Evolutionary conservation across 2,329 filamentous ascomycete species (phyloP).

Genomic region (Fusarium duplospermum): DNA sequence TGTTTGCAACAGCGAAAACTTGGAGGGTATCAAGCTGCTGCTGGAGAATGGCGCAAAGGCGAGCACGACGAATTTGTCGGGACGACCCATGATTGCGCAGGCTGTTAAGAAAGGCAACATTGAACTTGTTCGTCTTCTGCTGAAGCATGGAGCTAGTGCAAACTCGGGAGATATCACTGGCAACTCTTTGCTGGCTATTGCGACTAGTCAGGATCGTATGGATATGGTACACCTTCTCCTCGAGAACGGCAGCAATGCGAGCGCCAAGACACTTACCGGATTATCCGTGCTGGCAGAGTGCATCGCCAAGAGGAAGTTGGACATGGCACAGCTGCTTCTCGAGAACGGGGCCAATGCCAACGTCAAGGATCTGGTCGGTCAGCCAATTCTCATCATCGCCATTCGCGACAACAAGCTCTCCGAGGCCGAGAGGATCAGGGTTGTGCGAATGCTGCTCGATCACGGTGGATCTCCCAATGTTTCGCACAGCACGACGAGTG

Average conservation of each 20-base stretch:
- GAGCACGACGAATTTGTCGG: slow-evolving; percentile 40
- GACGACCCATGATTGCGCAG: slow-evolving; percentile 44
- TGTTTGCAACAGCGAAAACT: slow-evolving; percentile 40
- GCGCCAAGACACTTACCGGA: slow-evolving; percentile 46
- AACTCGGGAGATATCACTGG: slow-evolving; percentile 47
- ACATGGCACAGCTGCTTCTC: slow-evolving; percentile 48
- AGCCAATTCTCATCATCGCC: slow-evolving; percentile 48
- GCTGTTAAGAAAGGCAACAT: slow-evolving; percentile 44
- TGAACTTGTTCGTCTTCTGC: slow-evolving; percentile 45
- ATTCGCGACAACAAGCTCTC: slow-evolving; percentile 43
- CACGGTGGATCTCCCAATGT: slow-evolving; percentile 49
- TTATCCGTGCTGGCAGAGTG: slow-evolving; percentile 49
- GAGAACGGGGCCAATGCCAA: slow-evolving; percentile 49
- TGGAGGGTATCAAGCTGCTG: slow-evolving; percentile 45
- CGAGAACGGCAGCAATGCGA: slow-evolving; percentile 48
- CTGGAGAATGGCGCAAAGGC: slow-evolving; percentile 48
- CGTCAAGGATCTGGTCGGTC: slow-evolving; percentile 47
- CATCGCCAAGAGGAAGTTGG: slow-evolving; percentile 47
- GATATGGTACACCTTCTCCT: slow-evolving; percentile 51
- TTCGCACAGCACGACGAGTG: slow-evolving; percentile 36
- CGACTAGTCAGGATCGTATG: slow-evolving; percentile 40
- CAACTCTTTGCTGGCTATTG: slow-evolving; percentile 46
- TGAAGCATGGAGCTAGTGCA: slow-evolving; percentile 51
- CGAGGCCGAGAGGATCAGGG: slow-evolving; percentile 41
- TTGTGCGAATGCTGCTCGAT: slow-evolving; percentile 48